Base-by-base conservation (phyloP, 305 asterid genomes). In the Stenogyne calaminthoides region DNA sequence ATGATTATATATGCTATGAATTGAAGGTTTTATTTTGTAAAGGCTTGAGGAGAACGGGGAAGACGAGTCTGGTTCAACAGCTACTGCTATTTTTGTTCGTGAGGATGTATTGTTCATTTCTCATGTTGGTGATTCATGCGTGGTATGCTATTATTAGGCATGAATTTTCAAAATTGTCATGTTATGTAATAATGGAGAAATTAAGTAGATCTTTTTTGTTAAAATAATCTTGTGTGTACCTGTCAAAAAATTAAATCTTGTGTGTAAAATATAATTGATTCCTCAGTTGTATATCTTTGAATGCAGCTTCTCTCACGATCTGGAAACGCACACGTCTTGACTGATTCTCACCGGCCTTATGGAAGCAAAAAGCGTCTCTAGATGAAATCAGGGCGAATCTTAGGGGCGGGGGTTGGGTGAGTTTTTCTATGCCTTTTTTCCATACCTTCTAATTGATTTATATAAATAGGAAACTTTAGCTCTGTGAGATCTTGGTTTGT, bases 391-490 rank as follows among this genome's bases (percentile, higher is more conserved):
- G 85, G n/a, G 81, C 81, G 99, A 71, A 87, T 95, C 56, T 76
- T 62, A 72, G 93, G 89, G 77, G 96, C 98, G 29, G 99, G 99
- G 99, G 99, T 84, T 95, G 98, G 99, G 99, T 95, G 81, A 72
- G 97, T 83, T 73, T 73, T 69, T 58, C 75, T 69, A 6, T 67
- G 54, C 76, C 70, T 34, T 58, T 47, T 40, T n/a, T 20, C 22
- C 14, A 3, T 52, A 32, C 6, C 55, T 16, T 36, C 6, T 8
- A 3, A 39, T 62, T 27, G 36, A 61, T 47, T 56, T 39, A 7
- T 63, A 37, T 32, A 32, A 62, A 16, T 29, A 64, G 9, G 49
- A 56, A 44, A 44, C 2, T 9, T 49, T 56, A 58, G 66, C 56
- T 15, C 9, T 47, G 15, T 14, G 25, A 67, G 22, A 10, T 12